Base-by-base conservation (phyloP, 164 flowering plant genomes). In the Umbellularia californica region DNA sequence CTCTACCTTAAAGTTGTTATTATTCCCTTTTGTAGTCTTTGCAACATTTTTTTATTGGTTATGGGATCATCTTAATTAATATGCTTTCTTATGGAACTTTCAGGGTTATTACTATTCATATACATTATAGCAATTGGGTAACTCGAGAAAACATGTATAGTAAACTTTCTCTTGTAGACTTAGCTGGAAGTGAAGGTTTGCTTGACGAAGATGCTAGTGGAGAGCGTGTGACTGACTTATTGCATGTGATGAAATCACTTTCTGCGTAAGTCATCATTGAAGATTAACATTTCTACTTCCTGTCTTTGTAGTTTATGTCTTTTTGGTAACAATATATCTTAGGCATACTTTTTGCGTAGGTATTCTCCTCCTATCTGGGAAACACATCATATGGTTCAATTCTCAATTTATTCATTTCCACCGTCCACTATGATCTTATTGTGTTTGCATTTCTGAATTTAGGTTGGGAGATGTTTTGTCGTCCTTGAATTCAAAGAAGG, bases 381-480 rank as follows among this genome's bases (percentile, higher is more conserved):
- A 15, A 55, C 17, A 55, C 17, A 24, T 64, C 66, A 64, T 64
- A 64, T 64, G 19, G 27, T 64, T 24, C 67, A 64, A 22, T 64
- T 55, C 6, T 55, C n/a, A 55, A 55, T 14, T 52, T 14, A 14
- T 20, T 20, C 60, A 15, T 55, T 55, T 55, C 60, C n/a, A 55
- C 60, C n/a, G 3, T 12, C n/a, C 35, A 30, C 24, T 50, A 64
- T 55, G 22, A 25, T 69, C 55, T 66, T 30, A 65, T n/a, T 75
- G 17, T 28, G 68, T 58, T 71, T 68, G 30, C 14, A n/a, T 58
- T 60, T 77, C 15, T 65, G 60, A 33, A 28, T 76, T 60, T 78
- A 96, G 99, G 81, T 83, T 96, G 83, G 98, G 98, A 64, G 99
- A 94, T 87, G 98, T 92, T 77, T 81, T 96, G 75, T 87, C 88